These are phyloP conservation scores for Pachyrhizus erosus DNA, from an alignment of 306 rosid species.

Conservation along the genomic window DNA sequence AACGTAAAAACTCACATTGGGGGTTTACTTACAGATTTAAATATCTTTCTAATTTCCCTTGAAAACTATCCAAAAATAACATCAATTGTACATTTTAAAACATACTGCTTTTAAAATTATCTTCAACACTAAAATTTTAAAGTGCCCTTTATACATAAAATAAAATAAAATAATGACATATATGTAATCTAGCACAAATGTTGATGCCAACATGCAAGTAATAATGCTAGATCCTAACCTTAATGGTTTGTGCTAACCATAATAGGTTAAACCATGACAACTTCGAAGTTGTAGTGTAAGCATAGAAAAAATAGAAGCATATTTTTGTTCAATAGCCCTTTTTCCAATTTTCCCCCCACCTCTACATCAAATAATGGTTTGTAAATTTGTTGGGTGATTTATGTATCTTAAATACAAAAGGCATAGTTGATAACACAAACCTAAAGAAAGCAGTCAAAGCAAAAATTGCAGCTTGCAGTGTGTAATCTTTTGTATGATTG, in stretches of 20 bases:
- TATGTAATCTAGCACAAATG: constrained; percentile 10
- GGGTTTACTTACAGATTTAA: constrained; percentile 5
- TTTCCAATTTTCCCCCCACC: constrained; percentile 98
- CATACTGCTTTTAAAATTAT: neutral
- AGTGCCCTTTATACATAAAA: neutral
- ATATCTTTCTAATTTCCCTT: constrained; percentile 14
- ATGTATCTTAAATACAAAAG: constrained; percentile 30
- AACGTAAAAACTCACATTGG: neutral
- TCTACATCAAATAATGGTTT: constrained; percentile 59
- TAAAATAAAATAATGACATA: neutral
- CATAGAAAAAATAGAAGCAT: constrained; percentile 94
- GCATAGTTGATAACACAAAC: constrained; percentile 45
- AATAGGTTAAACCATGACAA: constrained; percentile 79
- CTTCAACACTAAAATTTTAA: neutral
- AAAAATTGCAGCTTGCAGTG: constrained; percentile 82
- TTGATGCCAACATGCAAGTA: constrained; percentile 27
- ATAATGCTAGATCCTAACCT: constrained; percentile 58
- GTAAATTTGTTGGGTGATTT: constrained; percentile 36
- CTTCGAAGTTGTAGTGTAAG: constrained; percentile 91
- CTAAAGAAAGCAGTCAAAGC: constrained; percentile 97
- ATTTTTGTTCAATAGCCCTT: constrained; percentile 86
- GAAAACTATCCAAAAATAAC: neutral
- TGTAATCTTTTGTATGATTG: constrained; percentile 66
- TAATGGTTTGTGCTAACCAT: constrained; percentile 81
- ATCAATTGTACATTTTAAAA: neutral